Conservation (phyloP, 345 rosid species). For the Rhodomyrtus tomentosa region DNA sequence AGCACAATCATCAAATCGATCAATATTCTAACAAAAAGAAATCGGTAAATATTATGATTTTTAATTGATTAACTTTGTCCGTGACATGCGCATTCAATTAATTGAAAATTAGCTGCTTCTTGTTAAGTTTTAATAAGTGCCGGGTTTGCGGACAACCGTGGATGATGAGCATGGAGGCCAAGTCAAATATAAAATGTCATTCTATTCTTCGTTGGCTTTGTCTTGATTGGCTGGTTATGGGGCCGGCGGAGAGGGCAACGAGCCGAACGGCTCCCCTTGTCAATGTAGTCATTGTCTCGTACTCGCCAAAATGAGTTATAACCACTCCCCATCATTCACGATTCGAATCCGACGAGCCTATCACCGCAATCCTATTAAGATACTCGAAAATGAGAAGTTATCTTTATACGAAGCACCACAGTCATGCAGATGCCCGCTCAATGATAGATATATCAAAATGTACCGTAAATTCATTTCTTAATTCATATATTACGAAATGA, state of each 20-base stretch:
- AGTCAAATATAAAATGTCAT: neutral
- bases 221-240: neutral
- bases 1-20: neutral
- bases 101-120: neutral
- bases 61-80: neutral
- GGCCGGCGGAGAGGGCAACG: neutral
- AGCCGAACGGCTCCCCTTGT: neutral
- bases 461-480: too few relatives aligned
- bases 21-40: too few relatives aligned
- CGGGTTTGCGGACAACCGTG: rapidly evolving
- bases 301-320: neutral
- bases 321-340: rapidly evolving
- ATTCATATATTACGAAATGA: too few relatives aligned
- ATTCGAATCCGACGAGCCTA: neutral
- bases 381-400: neutral
- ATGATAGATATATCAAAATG: too few relatives aligned
- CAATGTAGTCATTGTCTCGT: rapidly evolving
- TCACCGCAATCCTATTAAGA: neutral
- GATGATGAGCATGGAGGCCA: neutral
- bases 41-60: neutral
- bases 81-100: too few relatives aligned
- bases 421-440: neutral
- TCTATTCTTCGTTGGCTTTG: neutral
- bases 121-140: neutral
- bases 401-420: neutral